phyloP scores from a whole-genome alignment of 306 rosid species.

The Macrotyloma uniflorum region DNA sequence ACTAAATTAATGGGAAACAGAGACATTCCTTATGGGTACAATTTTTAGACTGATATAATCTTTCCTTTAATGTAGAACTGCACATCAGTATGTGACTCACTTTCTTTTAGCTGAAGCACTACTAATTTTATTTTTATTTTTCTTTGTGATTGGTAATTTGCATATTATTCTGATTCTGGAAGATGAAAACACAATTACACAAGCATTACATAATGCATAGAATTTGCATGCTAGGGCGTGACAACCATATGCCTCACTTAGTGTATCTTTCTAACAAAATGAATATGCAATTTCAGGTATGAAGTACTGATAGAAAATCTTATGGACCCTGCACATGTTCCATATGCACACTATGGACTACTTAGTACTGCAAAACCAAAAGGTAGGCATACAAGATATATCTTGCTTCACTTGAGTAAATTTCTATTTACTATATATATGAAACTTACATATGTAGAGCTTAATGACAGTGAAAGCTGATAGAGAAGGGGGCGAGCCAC shows the following conservation, averaged over 20 bases:
- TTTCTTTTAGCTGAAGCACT: conserved; percentile 14
- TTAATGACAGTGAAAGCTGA: conserved; percentile 64
- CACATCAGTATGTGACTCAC: background rate
- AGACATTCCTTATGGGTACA: conserved; percentile 85
- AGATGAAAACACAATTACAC: background rate
- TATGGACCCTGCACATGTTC: conserved; percentile 92
- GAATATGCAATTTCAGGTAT: conserved; percentile 62
- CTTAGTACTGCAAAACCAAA: conserved; percentile 55
- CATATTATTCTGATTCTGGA: background rate
- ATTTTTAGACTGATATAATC: conserved; percentile 24
- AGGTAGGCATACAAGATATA: conserved; percentile 51
- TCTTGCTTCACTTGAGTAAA: conserved; percentile 6
- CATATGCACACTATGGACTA: conserved; percentile 81
- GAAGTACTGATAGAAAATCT: conserved; percentile 91
- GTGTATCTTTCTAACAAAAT: conserved; percentile 22
- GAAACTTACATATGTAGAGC: conserved; percentile 25
- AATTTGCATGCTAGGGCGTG: background rate
- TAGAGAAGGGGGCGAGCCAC: conserved; percentile 96
- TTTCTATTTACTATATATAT: conserved; percentile 20
- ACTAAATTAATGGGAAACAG: conserved; percentile 63
- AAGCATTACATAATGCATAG: background rate
- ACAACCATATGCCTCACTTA: background rate
- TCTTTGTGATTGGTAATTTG: background rate
- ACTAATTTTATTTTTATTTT: background rate
- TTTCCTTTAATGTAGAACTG: conserved; percentile 5